Conservation (phyloP, 2,329 filamentous ascomycete species). For the Fusarium metavorans region DNA sequence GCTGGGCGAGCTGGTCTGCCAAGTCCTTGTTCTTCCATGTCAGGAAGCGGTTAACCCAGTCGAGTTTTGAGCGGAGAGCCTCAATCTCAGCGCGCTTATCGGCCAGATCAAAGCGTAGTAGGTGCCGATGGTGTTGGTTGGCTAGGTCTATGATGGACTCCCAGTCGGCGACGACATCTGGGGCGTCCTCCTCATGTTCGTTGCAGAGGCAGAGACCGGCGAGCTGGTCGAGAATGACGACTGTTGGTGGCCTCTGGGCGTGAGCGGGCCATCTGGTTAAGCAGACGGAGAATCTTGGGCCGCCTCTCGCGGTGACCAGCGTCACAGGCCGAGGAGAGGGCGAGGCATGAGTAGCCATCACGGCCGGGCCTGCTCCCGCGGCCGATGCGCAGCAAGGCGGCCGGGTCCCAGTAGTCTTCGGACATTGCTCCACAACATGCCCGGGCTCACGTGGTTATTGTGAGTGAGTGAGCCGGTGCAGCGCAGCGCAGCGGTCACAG, state of each 20-base stretch:
- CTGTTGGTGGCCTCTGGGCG: neutral
- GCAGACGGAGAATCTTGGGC: neutral
- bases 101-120: neutral
- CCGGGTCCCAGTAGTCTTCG: constrained; percentile 1
- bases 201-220: neutral
- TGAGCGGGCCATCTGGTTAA: neutral
- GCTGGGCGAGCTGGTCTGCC: neutral
- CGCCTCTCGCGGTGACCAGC: neutral
- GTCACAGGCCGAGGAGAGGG: neutral
- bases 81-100: neutral
- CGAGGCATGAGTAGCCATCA: neutral
- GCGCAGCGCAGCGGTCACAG: neutral
- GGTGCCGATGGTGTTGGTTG: neutral
- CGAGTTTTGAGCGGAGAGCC: neutral
- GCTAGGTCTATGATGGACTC: neutral
- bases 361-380: neutral
- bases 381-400: neutral
- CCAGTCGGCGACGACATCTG: neutral
- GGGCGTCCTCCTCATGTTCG: neutral
- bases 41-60: neutral
- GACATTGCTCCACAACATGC: constrained; percentile 1
- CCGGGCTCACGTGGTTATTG: neutral
- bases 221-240: neutral
- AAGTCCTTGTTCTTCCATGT: neutral
- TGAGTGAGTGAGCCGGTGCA: neutral